These are phyloP conservation scores for Fusarium chuoi DNA, from an alignment of 2,329 filamentous ascomycete genomes.

Conservation along the genomic window DNA sequence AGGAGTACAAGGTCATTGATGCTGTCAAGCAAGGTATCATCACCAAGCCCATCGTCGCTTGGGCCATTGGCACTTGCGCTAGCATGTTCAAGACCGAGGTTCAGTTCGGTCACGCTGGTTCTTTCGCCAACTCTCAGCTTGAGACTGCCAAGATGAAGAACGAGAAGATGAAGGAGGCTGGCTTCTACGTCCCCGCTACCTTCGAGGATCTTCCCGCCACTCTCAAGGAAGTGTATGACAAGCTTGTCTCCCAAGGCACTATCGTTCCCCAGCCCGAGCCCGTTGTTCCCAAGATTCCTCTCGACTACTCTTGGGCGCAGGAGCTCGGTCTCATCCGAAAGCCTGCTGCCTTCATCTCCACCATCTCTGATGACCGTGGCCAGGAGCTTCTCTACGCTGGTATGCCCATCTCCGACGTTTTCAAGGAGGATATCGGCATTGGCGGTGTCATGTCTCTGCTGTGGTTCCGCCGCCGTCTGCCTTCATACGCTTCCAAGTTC, in stretches of 20 bases:
- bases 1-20: slow-evolving; percentile 99
- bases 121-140: slow-evolving; percentile 98
- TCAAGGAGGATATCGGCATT: slow-evolving; percentile 98
- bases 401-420: slow-evolving; percentile 99
- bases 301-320: slow-evolving; percentile 99
- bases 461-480: slow-evolving; percentile 99
- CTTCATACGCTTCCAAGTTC: slow-evolving; percentile 97
- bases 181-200: slow-evolving; percentile 92
- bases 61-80: slow-evolving; percentile 99
- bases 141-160: slow-evolving; percentile 98
- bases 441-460: slow-evolving; percentile 99
- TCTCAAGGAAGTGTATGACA: slow-evolving; percentile 86
- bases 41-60: slow-evolving; percentile 98
- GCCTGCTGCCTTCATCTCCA: slow-evolving; percentile 99
- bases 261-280: slow-evolving; percentile 91
- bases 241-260: slow-evolving; percentile 83
- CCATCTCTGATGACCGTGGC: slow-evolving; percentile 99
- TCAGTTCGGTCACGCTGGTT: slow-evolving; percentile 98
- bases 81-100: slow-evolving; percentile 99
- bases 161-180: slow-evolving; percentile 93
- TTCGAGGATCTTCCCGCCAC: slow-evolving; percentile 92
- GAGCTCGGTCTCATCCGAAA: slow-evolving; percentile 99
- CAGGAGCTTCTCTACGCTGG: slow-evolving; percentile 98
- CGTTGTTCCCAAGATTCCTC: slow-evolving; percentile 96
- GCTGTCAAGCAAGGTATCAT: slow-evolving; percentile 94